Evolutionary conservation across 2,329 filamentous ascomycete genomes (phyloP).

Genomic region (Elsinoe australis): DNA sequence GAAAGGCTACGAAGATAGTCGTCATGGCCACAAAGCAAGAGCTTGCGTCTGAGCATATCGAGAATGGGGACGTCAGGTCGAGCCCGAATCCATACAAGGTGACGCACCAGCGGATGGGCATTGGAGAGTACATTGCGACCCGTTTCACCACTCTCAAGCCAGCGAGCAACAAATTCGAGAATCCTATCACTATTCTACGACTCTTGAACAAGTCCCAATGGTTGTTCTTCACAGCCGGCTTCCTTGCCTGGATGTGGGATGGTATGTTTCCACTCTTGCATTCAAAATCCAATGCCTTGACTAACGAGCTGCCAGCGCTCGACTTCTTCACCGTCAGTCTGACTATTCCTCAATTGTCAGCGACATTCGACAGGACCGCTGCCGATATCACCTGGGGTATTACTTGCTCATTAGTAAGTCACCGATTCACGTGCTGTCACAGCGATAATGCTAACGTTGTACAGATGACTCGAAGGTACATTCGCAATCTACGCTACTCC

Average conservation of each 20-base stretch:
- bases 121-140: conserved; percentile 45
- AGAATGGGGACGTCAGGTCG: too few species aligned
- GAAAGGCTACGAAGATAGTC: too few species aligned
- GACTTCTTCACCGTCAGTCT: conserved; percentile 58
- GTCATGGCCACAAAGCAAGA: too few species aligned
- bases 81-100: too few species aligned
- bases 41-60: too few species aligned
- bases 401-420: conserved; percentile 26
- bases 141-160: conserved; percentile 48
- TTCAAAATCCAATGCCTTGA: too few species aligned
- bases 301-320: too few species aligned
- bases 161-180: conserved; percentile 47
- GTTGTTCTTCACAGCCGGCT: conserved; percentile 48
- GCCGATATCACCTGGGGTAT: conserved; percentile 55
- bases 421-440: too few species aligned
- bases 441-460: neutral
- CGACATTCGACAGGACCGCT: conserved; percentile 47
- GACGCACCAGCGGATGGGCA: too few species aligned
- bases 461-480: conserved; percentile 54
- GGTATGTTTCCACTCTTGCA: conserved; percentile 17
- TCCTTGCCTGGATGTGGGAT: conserved; percentile 48
- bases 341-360: conserved; percentile 47
- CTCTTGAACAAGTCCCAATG: conserved; percentile 50
- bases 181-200: conserved; percentile 46
- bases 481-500: too few species aligned